These are phyloP conservation scores for Microbotryum violaceum DNA, from an alignment of 1,284 basidiomycete species.

Conservation along the genomic window DNA sequence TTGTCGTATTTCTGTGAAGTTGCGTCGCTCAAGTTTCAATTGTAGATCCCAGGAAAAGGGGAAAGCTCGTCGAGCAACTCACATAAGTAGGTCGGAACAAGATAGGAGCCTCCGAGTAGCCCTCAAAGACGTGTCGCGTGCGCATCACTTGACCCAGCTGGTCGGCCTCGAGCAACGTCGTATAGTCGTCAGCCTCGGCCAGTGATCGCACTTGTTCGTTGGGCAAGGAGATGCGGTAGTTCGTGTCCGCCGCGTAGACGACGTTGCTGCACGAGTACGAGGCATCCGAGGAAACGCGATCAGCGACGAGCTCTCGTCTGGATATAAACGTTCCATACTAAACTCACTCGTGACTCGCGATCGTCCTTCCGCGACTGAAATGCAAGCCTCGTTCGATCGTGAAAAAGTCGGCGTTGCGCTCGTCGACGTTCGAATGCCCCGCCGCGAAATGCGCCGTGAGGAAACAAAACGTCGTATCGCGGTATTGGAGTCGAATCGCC, in stretches of 20 bases:
- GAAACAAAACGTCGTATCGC: slow-evolving; percentile 89
- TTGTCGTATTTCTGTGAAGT: slow-evolving; percentile 38
- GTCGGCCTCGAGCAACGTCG: slow-evolving; percentile 68
- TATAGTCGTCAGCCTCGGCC: slow-evolving; percentile 58
- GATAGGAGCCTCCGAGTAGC: slow-evolving; percentile 81
- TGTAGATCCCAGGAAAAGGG: neutral
- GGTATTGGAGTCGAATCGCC: slow-evolving; percentile 81
- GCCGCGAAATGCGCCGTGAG: slow-evolving; percentile 93
- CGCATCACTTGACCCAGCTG: slow-evolving; percentile 56
- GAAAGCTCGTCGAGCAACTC: neutral
- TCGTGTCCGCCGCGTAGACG: slow-evolving; percentile 87
- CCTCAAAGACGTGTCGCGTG: slow-evolving; percentile 61
- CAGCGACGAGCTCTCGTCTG: neutral
- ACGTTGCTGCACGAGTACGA: slow-evolving; percentile 54
- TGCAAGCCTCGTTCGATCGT: slow-evolving; percentile 77
- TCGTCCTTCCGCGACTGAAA: slow-evolving; percentile 81
- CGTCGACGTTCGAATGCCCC: slow-evolving; percentile 78
- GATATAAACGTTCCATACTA: neutral
- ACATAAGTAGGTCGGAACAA: slow-evolving; percentile 70
- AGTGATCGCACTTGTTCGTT: slow-evolving; percentile 69
- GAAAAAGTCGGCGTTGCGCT: slow-evolving; percentile 82
- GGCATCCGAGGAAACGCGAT: neutral
- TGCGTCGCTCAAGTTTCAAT: no score
- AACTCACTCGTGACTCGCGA: slow-evolving; percentile 78
- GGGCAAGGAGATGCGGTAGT: slow-evolving; percentile 83